A percentile compares a stretch with the other conserved stretches of the same genome.
Conservation (phyloP, 1,284 basidiomycete genomes). For the Cutaneotrichosporon curvatum region DNA sequence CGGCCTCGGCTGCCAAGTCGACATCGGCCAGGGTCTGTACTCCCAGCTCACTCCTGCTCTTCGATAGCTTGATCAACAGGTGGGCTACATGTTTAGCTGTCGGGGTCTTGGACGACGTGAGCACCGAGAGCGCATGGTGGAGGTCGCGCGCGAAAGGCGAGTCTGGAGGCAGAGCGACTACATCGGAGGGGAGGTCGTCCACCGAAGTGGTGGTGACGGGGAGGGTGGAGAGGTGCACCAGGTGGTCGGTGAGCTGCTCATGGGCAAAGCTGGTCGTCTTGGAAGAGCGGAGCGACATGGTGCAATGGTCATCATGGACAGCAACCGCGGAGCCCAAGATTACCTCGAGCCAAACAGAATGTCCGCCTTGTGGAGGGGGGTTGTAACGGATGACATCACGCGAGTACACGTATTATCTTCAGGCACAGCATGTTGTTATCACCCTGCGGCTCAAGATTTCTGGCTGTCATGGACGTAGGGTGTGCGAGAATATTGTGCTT, state of each 20-base stretch:
- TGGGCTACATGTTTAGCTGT: slow-evolving; percentile 20
- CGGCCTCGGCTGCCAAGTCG: slow-evolving; percentile 32
- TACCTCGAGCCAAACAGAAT: not conserved
- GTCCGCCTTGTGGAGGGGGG: not conserved
- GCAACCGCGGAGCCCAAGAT: not conserved
- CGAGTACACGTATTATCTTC: not conserved
- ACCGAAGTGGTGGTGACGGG: slow-evolving; percentile 26
- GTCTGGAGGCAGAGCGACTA: not conserved
- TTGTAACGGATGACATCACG: not conserved
- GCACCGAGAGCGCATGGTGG: slow-evolving; percentile 28
- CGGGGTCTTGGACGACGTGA: slow-evolving; percentile 27
- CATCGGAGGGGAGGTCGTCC: not conserved
- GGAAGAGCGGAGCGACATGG: slow-evolving; percentile 21
- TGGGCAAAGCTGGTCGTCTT: slow-evolving; percentile 35
- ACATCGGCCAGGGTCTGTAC: slow-evolving; percentile 11
- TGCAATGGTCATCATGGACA: not conserved
- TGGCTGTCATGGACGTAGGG: not conserved
- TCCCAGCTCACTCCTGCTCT: not conserved
- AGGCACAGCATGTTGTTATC: slow-evolving; percentile 4
- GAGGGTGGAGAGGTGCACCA: slow-evolving; percentile 39
- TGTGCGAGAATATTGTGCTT: not conserved
- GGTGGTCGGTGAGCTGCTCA: slow-evolving; percentile 37
- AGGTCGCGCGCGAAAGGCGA: slow-evolving; percentile 12
- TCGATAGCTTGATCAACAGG: slow-evolving; percentile 21
- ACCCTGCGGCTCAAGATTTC: slow-evolving; percentile 5